phyloP scores from a whole-genome alignment of 345 rosid species.

The Boechera retrofracta region DNA sequence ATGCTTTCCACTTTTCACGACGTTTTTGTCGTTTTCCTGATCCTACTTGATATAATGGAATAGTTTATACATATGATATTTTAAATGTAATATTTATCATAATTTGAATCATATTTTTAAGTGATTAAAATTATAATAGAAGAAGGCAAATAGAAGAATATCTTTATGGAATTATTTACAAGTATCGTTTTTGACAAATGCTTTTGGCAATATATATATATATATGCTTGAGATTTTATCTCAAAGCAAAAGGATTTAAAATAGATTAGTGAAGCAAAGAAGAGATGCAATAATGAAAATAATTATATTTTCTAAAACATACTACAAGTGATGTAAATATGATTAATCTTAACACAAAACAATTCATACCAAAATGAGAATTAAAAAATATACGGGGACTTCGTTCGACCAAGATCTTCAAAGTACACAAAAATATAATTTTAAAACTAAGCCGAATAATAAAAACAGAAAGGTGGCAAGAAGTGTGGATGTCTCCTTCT shows the following conservation, averaged over 20 bases:
- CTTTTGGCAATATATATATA: too few species aligned
- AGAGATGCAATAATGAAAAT: not conserved
- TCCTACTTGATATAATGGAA: not conserved
- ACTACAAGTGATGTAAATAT: not conserved
- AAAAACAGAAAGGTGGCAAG: constrained; percentile 38
- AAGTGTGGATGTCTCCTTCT: constrained; percentile 47
- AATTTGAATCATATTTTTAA: too few species aligned
- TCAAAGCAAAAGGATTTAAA: too few species aligned
- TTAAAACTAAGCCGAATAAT: constrained; percentile 4
- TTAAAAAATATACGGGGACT: constrained; percentile 13
- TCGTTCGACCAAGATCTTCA: constrained; percentile 45
- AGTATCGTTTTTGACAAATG: too few species aligned
- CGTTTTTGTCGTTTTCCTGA: constrained; percentile 20
- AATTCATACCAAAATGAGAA: not conserved
- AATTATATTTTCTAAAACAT: not conserved
- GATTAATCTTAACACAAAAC: not conserved
- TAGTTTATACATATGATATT: not conserved
- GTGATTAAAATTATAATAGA: too few species aligned
- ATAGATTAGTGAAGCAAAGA: too few species aligned
- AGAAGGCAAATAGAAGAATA: too few species aligned
- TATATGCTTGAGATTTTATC: too few species aligned
- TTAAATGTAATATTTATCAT: too few species aligned
- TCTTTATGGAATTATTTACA: too few species aligned
- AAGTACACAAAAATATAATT: constrained; percentile 31
- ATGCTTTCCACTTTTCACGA: constrained; percentile 33